These are phyloP conservation scores for Cryptosporidium viatorum DNA, from an alignment of 169 alveolate genomes.

Conservation along the genomic window DNA sequence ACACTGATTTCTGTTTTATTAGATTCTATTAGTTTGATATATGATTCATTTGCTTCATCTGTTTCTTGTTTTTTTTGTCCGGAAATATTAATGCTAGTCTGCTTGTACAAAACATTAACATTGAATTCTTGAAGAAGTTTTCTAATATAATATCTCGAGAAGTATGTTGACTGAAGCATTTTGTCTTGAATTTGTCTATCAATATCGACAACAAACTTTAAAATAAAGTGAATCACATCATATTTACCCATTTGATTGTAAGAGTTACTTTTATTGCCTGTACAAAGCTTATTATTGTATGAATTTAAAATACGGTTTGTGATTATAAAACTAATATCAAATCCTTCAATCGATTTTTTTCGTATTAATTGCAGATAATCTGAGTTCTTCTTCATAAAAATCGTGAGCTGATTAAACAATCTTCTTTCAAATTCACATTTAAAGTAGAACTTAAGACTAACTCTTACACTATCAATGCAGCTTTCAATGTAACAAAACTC, in stretches of 20 bases:
- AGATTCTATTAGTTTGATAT: background rate
- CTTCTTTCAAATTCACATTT: slow-evolving; percentile 61
- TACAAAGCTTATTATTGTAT: background rate
- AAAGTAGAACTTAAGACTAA: slow-evolving; percentile 47
- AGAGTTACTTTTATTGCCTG: background rate
- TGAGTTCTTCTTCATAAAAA: slow-evolving; percentile 64
- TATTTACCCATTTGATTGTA: slow-evolving; percentile 52
- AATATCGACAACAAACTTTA: slow-evolving; percentile 58
- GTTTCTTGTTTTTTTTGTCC: background rate
- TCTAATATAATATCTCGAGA: slow-evolving; percentile 49
- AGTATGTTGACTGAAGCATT: slow-evolving; percentile 59
- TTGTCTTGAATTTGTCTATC: slow-evolving; percentile 69
- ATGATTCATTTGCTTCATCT: background rate
- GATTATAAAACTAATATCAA: slow-evolving; percentile 63
- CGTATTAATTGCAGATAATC: slow-evolving; percentile 36
- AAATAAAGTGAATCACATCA: slow-evolving; percentile 44
- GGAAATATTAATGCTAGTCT: background rate
- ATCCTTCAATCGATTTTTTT: slow-evolving; percentile 40
- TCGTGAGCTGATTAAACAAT: slow-evolving; percentile 42
- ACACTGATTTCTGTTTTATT: background rate
- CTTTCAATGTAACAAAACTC: slow-evolving; percentile 66
- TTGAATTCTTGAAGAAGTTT: slow-evolving; percentile 30
- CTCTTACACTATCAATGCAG: slow-evolving; percentile 60
- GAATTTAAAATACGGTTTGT: slow-evolving; percentile 24
- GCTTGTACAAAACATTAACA: slow-evolving; percentile 17